These are phyloP conservation scores for Phytophthora sp. DNA, from an alignment of 352 stramenopile species.

Conservation along the genomic window DNA sequence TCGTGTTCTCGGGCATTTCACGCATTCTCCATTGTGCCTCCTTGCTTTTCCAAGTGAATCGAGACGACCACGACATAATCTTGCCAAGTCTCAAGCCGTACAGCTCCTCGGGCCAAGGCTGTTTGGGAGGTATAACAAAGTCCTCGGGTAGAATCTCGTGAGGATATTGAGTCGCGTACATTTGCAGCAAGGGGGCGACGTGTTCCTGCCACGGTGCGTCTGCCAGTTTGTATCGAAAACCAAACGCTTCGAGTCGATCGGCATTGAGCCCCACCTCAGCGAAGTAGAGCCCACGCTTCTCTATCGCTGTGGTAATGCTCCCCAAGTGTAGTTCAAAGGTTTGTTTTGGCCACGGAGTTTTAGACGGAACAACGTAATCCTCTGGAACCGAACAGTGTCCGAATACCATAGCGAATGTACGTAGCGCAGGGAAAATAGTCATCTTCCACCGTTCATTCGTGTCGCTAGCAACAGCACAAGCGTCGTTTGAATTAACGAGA, in stretches of 20 bases:
- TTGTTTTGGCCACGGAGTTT: conserved; percentile 31
- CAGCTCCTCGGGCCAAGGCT: conserved; percentile 23
- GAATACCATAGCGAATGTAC: conserved; percentile 29
- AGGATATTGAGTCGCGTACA: conserved; percentile 19
- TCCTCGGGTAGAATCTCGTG: conserved; percentile 38
- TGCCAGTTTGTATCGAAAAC: conserved; percentile 36
- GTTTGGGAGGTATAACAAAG: conserved; percentile 31
- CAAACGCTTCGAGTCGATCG: conserved; percentile 35
- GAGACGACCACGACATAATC: conserved; percentile 33
- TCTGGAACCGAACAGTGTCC: conserved; percentile 31
- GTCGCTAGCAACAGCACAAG: neutral
- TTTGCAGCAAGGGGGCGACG: conserved; percentile 26
- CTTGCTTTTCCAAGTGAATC: conserved; percentile 26
- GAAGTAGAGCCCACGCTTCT: conserved; percentile 28
- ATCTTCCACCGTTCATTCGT: conserved; percentile 24
- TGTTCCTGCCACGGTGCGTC: conserved; percentile 27
- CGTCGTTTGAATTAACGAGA: conserved; percentile 19
- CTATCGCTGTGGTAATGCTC: conserved; percentile 21
- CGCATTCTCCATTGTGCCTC: conserved; percentile 21
- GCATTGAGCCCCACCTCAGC: conserved; percentile 34
- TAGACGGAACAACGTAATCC: conserved; percentile 24
- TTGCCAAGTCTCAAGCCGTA: conserved; percentile 36
- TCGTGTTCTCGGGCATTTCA: conserved; percentile 17
- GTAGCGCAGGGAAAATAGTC: conserved; percentile 34
- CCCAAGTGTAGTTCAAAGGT: conserved; percentile 19